Evolutionary conservation across 2,329 filamentous ascomycete genomes (phyloP).

Genomic region (Didymella arachidicola): DNA sequence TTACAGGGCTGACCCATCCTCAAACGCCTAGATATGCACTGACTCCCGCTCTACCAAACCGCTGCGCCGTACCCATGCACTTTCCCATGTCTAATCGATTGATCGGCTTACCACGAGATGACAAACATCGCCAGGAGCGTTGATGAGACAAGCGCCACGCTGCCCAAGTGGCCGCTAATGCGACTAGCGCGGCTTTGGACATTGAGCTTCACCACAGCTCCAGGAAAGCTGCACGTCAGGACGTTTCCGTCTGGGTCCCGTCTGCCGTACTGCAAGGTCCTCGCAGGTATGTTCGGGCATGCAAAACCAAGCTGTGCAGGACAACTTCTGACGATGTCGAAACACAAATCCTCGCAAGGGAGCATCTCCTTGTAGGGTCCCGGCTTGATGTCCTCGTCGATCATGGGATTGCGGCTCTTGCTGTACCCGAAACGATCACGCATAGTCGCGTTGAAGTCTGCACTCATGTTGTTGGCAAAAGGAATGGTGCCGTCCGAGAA

Average conservation of each 20-base stretch:
- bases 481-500: conserved; percentile 72
- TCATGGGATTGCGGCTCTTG: conserved; percentile 72
- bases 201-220: conserved; percentile 51
- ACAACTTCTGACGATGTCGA: conserved; percentile 83
- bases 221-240: conserved; percentile 53
- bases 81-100: background rate
- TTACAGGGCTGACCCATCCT: conserved; percentile 4
- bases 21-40: conserved; percentile 20
- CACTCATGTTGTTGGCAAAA: conserved; percentile 22
- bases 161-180: conserved; percentile 1
- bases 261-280: conserved; percentile 37
- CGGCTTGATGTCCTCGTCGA: conserved; percentile 75
- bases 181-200: conserved; percentile 25
- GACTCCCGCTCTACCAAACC: conserved; percentile 10
- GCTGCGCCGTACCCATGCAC: conserved; percentile 7
- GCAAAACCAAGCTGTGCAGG: conserved; percentile 76
- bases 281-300: conserved; percentile 65
- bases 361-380: conserved; percentile 94
- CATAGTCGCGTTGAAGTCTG: conserved; percentile 36
- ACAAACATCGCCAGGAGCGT: conserved; percentile 17
- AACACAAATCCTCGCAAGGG: conserved; percentile 88
- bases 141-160: conserved; percentile 22
- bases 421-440: conserved; percentile 55
- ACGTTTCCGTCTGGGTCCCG: conserved; percentile 23
- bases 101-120: conserved; percentile 8